Conservation (phyloP, 306 rosid species). For the Pyrus pyrifolia region DNA sequence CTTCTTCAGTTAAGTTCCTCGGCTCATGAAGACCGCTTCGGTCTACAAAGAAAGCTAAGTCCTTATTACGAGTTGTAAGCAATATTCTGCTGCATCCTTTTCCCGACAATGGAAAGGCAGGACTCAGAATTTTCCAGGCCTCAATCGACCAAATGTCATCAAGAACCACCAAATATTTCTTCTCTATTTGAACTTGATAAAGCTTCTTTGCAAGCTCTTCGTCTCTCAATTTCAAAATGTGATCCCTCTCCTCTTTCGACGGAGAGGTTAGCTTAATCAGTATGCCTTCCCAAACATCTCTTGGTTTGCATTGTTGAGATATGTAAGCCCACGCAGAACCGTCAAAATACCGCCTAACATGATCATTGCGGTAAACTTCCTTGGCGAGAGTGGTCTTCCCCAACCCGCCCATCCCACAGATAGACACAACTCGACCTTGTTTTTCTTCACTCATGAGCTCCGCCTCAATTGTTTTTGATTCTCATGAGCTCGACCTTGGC, state of each 20-base stretch:
- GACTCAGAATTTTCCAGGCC: not conserved
- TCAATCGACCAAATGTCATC: not conserved
- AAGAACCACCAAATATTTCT: not conserved
- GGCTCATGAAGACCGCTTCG: not conserved
- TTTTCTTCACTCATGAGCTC: conserved; percentile 5
- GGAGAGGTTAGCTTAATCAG: not conserved
- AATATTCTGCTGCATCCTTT: not conserved
- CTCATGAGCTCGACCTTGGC: too few relatives aligned
- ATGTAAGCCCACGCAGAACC: not conserved
- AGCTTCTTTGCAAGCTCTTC: not conserved
- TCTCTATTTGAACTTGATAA: not conserved
- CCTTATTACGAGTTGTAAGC: conserved; percentile 2
- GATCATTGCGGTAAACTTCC: not conserved
- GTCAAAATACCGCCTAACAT: not conserved
- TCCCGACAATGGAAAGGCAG: not conserved
- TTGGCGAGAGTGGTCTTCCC: conserved; percentile 26
- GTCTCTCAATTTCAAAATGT: not conserved
- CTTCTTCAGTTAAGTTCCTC: not conserved
- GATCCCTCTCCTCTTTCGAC: conserved; percentile 9
- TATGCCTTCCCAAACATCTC: not conserved
- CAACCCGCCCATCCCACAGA: conserved; percentile 17
- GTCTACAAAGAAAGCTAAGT: not conserved
- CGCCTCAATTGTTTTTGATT: conserved; percentile 13
- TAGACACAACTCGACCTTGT: not conserved
- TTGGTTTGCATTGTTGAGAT: not conserved